Evolutionary conservation across 1,139 yeast species (phyloP), one percentile per base, ranked within the genome.

Genomic region (Yamadazyma pseudoaaseri): DNA sequence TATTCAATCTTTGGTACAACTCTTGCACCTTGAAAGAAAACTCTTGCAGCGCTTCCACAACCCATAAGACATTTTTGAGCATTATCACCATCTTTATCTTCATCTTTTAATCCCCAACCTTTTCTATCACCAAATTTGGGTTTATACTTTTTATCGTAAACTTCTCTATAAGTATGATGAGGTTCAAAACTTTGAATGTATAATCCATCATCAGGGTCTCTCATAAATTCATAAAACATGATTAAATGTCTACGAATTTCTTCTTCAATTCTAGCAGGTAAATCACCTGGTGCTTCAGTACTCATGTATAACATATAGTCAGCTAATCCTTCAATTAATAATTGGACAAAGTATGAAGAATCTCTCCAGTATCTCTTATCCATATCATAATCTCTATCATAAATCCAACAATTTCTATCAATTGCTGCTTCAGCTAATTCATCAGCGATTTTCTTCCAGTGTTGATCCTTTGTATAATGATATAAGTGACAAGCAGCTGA

Each of bases 21-120:
- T 47, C 87, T 63, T 2, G 83, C 86, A 25, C 81, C 81, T 54
- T 80, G 86, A 58, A 79, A 79, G 56, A 81, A 79, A 4, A 77
- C 70, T 46, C 87, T 65, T 4, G 86, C 86, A 13, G 86, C 87
- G 5, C 84, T 64, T 7, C 79, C 86, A 33, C 68, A 64, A 2
- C 84, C 84, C 65, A 81, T 80, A 44, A 81, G 61, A 39, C 81
- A 75, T 51, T 80, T 79, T 51, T 42, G 71, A 51, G 58, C 76
- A 45, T 40, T 60, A 40, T 65, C 63, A 14, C 64, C 74, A 35
- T 54, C 58, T 34, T 54, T 54, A 46, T 67, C 73, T 38, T 73
- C 81, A 11, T 60, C 65, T 45, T 70, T 70, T 20, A 80, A 69
- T 10, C 71, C 71, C 60, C 70, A 76, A 21, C 63, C 60, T 52